A percentile compares a stretch with the other conserved stretches of the same genome.
phyloP scores from a whole-genome alignment of 2,329 filamentous ascomycete species.

The Aureobasidium sp. region DNA sequence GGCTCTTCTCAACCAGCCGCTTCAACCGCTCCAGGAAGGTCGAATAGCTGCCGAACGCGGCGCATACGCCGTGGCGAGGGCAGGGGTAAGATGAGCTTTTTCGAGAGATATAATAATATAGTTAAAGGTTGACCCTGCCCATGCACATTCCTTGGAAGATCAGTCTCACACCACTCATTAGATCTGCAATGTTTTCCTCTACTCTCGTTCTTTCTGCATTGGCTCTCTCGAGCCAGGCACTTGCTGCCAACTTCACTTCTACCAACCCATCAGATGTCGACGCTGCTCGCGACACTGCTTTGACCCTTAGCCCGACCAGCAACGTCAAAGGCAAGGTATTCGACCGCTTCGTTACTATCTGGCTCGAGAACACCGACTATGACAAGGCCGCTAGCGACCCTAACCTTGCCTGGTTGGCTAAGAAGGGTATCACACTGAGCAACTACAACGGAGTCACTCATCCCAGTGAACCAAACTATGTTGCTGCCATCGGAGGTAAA shows the following conservation, averaged over 20 bases:
- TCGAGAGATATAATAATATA: background rate
- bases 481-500: slow-evolving; percentile 54
- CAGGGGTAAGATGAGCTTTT: no score
- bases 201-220: slow-evolving; percentile 22
- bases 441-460: slow-evolving; percentile 54
- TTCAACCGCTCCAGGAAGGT: background rate
- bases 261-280: slow-evolving; percentile 47
- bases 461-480: slow-evolving; percentile 71
- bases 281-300: slow-evolving; percentile 53
- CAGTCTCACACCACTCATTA: background rate
- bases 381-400: slow-evolving; percentile 57
- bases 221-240: slow-evolving; percentile 25
- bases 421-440: slow-evolving; percentile 55
- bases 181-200: background rate
- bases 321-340: slow-evolving; percentile 65
- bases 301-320: slow-evolving; percentile 54
- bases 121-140: background rate
- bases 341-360: slow-evolving; percentile 65
- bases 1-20: background rate
- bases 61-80: background rate
- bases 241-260: slow-evolving; percentile 38
- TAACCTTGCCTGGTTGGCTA: slow-evolving; percentile 52
- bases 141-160: background rate
- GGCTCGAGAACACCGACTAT: slow-evolving; percentile 70
- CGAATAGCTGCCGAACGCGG: background rate